Conservation (phyloP, 2,329 filamentous ascomycete genomes). For the Paraphaeosphaeria minitans region DNA sequence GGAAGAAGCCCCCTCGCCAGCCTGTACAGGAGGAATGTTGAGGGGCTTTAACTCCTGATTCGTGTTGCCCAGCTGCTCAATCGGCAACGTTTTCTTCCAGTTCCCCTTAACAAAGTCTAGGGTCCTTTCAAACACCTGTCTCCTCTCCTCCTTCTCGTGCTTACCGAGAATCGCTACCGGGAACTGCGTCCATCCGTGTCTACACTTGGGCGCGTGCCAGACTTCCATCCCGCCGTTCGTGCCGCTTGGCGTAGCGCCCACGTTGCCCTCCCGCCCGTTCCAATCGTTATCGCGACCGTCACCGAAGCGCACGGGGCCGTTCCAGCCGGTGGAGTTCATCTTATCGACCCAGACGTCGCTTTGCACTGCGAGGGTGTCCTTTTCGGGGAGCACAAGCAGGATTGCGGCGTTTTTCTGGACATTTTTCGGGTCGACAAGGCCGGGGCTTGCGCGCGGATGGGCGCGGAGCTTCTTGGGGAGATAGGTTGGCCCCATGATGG, state of each 20-base stretch:
- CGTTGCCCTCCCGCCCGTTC: constrained; percentile 29
- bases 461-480: constrained; percentile 44
- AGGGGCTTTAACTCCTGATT: constrained; percentile 26
- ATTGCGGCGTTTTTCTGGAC: constrained; percentile 48
- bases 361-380: constrained; percentile 49
- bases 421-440: constrained; percentile 40
- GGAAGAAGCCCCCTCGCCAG: neutral
- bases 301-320: constrained; percentile 41
- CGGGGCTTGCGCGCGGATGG: constrained; percentile 50
- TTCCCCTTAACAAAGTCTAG: constrained; percentile 46
- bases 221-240: constrained; percentile 46
- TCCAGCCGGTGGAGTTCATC: constrained; percentile 41
- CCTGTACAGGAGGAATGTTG: constrained; percentile 20
- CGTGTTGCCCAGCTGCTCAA: constrained; percentile 19
- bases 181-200: constrained; percentile 53
- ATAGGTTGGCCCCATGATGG: constrained; percentile 50
- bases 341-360: constrained; percentile 51
- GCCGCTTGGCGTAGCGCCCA: constrained; percentile 17
- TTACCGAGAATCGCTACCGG: constrained; percentile 46
- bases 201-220: constrained; percentile 42
- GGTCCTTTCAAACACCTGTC: constrained; percentile 43
- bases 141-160: constrained; percentile 45
- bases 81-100: constrained; percentile 37
- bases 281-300: constrained; percentile 40
- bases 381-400: constrained; percentile 49